Base-by-base conservation (phyloP, 768 basidiomycete species). In the Suillus cothurnatus region DNA sequence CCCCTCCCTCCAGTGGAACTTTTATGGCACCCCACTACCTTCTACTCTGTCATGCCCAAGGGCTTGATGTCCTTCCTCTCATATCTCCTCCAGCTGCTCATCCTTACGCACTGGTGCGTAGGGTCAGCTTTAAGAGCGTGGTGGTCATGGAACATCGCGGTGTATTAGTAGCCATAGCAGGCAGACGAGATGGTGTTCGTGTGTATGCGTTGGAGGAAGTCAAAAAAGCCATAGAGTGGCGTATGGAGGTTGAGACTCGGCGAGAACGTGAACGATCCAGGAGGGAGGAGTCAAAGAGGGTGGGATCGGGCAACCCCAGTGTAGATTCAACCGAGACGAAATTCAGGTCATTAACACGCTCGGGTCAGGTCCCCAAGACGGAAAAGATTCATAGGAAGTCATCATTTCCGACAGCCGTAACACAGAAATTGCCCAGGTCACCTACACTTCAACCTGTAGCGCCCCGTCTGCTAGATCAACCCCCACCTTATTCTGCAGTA, bases 121-220 rank as follows among this genome's bases (percentile, higher is more conserved):
- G 92, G 62, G 91, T 93, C 61, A 83, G 85, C 41, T 95, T 95
- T 77, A 94, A 93, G 72, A 88, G 85, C 63, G 89, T 95, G n/a
- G 91, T 95, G 1, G 90, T 95, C 17, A 95, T 95, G 93, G 93
- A 95, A 70, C 91, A 94, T 71, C 89, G 93, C 36, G 93, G 93
- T 8, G 92, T 95, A 0, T 79, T 95, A n/a, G 93, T 95, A 11
- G 93, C 93, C 15, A 93, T 95, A 67, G 94, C 94, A 19, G 93
- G 93, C 11, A 81, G 93, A 67, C 80, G 93, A 69, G 92, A 94
- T 67, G 93, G 93, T 4, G 93, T 95, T 52, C 85, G 93, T 41
- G 93, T 95, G 21, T 95, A 95, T 74, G 93, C 93, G 21, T 80
- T 95, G 19, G 93, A 94, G 65, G 93, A 95, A 71, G 86, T 95